These are phyloP conservation scores for Stephanodiscus minutulus DNA, from an alignment of 108 stramenopile genomes.

Conservation along the genomic window DNA sequence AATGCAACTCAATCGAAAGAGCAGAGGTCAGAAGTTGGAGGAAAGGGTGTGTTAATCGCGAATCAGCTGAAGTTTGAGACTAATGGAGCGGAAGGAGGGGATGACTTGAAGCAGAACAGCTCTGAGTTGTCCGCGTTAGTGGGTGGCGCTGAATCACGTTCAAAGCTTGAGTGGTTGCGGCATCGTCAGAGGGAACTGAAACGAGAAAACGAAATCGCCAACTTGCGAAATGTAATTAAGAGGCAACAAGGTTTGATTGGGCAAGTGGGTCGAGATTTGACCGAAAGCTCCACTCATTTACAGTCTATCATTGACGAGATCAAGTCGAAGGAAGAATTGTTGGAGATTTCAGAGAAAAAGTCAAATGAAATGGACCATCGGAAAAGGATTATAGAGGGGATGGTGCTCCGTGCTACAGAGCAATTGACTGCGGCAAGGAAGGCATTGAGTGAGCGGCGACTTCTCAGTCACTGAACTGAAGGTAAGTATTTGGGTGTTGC, in stretches of 20 bases:
- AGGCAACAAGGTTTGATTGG: conserved; percentile 38
- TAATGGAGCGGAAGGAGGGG: not conserved
- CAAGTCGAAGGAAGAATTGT: conserved; percentile 34
- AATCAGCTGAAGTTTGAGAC: not conserved
- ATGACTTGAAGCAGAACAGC: not conserved
- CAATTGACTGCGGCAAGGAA: conserved; percentile 43
- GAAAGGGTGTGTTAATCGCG: not conserved
- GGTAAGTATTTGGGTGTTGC: conserved; percentile 3
- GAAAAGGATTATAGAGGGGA: conserved; percentile 44
- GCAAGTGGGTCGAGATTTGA: conserved; percentile 27
- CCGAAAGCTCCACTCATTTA: conserved; percentile 38
- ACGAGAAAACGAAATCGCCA: conserved; percentile 38
- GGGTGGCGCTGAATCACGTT: not conserved
- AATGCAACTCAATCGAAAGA: not conserved
- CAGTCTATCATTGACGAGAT: conserved; percentile 27
- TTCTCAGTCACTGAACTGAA: not conserved
- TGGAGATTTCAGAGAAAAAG: conserved; percentile 30
- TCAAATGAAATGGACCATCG: conserved; percentile 45
- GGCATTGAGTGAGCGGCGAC: conserved; percentile 29
- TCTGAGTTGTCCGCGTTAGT: conserved; percentile 3
- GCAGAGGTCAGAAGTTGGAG: not conserved
- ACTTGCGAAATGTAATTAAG: conserved; percentile 34
- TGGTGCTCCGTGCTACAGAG: conserved; percentile 42
- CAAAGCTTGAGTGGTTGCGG: conserved; percentile 27
- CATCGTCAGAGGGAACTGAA: conserved; percentile 47